phyloP scores from a whole-genome alignment of 148 eudicot genomes.

The Amaranthus palmeri region DNA sequence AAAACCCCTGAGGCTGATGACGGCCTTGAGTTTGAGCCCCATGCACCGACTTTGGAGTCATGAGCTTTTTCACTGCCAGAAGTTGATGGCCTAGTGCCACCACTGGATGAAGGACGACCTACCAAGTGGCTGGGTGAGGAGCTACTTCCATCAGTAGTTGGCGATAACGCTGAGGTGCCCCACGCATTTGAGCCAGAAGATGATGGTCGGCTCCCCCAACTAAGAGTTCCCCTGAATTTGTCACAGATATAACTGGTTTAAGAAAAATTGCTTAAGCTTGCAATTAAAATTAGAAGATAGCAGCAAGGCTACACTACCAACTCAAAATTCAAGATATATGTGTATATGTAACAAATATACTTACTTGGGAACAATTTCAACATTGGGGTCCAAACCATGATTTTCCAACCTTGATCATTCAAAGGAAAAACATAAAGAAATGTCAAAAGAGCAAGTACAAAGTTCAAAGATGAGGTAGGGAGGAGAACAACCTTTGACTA shows the following conservation, averaged over 20 bases:
- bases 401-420: conserved; percentile 79
- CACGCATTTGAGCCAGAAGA: conserved; percentile 80
- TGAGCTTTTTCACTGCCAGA: conserved; percentile 79
- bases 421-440: conserved; percentile 20
- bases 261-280: neutral
- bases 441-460: conserved; percentile 23
- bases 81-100: conserved; percentile 90
- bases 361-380: conserved; percentile 99
- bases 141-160: conserved; percentile 64
- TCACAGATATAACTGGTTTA: conserved; percentile 4
- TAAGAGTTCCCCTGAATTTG: conserved; percentile 68
- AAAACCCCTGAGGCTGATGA: conserved; percentile 83
- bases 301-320: neutral
- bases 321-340: neutral
- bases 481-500: conserved; percentile 69
- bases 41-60: conserved; percentile 53
- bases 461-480: conserved; percentile 10
- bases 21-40: conserved; percentile 85
- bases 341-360: conserved; percentile 25
- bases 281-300: conserved; percentile 1
- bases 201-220: conserved; percentile 89
- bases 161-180: conserved; percentile 70
- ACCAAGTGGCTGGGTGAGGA: conserved; percentile 63
- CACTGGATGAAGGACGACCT: conserved; percentile 90
- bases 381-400: conserved; percentile 91